Percentiles rank a stretch among this genome's conserved stretches.
phyloP scores from a whole-genome alignment of 306 rosid species.

The Gillenia trifoliata region DNA sequence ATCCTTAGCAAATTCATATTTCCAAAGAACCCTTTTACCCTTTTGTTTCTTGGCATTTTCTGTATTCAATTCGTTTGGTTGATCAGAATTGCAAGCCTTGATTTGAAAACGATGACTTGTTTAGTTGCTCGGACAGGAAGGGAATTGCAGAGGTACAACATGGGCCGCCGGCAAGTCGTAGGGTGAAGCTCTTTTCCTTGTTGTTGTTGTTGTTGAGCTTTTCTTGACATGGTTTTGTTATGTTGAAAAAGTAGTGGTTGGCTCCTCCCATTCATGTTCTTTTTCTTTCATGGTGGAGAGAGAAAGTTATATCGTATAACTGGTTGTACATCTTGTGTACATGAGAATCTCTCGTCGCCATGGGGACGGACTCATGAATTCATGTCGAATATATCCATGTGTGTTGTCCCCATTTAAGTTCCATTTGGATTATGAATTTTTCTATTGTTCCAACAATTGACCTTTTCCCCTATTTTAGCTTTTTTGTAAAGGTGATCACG shows the following conservation, averaged over 20 bases:
- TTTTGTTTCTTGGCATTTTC: background rate
- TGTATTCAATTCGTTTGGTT: background rate
- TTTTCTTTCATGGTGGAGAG: background rate
- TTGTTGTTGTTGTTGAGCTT: background rate
- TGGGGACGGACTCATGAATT: background rate
- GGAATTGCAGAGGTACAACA: conserved; percentile 72
- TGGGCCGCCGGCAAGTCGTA: conserved; percentile 96
- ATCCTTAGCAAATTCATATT: background rate
- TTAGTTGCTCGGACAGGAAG: conserved; percentile 87
- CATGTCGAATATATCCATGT: background rate
- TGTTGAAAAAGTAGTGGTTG: background rate
- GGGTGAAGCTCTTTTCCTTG: conserved; percentile 46
- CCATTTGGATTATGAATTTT: background rate
- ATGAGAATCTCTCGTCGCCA: background rate
- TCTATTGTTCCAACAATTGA: background rate
- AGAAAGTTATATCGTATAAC: background rate
- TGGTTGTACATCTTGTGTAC: background rate
- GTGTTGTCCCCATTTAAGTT: background rate
- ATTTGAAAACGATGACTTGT: conserved; percentile 44
- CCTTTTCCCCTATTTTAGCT: background rate
- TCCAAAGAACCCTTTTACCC: background rate
- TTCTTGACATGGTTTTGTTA: background rate
- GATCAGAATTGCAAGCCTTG: background rate
- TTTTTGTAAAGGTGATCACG: background rate
- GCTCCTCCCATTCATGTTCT: background rate